Evolutionary conservation across 345 rosid genomes (phyloP), one percentile per base, ranked within the genome.

Genomic region (Anacardium occidentale): DNA sequence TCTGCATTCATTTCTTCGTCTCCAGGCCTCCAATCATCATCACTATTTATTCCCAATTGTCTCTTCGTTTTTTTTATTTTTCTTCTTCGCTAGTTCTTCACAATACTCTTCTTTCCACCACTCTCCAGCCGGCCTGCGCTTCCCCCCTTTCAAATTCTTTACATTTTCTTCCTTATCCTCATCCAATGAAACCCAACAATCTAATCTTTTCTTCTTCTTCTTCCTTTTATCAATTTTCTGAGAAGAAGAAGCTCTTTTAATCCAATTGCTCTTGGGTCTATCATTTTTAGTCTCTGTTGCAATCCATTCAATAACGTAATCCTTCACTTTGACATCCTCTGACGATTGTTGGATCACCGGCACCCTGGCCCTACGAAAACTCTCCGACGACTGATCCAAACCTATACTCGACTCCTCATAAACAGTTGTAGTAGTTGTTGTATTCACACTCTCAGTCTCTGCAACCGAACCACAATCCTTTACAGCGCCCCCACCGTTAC

Each of bases 71-170:
- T 81, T 82, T 74, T 89, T 87, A 74, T 80, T 93, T 3, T 29
- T 29, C 76, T 87, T 90, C 79, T 80, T 87, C 7, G 86, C 87
- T 1, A 91, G 78, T 60, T 91, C 97, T 71, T 90, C 97, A 18
- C 93, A 81, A 18, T 94, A 89, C 85, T 94, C 97, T 72, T 94
- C 97, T 70, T 85, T 91, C 98, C 98, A 94, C 98, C 98, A 94
- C 70, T 94, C 93, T 77, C 98, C 89, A 3, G 96, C 90, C 48
- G 82, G 89, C 83, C 89, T 85, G 69, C 86, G 76, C 85, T 83
- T 89, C 74, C 86, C 92, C 78, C 77, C 85, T 80, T 85, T 89
- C 13, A 67, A 55, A 67, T 64, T 74, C 78, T 77, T 88, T 62
- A 51, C 79, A 5, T 78, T 75, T 66, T 80, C 75, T 71, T 85